Evolutionary conservation across 768 basidiomycete genomes (phyloP).

Genomic region (Boletellus ananiceps): DNA sequence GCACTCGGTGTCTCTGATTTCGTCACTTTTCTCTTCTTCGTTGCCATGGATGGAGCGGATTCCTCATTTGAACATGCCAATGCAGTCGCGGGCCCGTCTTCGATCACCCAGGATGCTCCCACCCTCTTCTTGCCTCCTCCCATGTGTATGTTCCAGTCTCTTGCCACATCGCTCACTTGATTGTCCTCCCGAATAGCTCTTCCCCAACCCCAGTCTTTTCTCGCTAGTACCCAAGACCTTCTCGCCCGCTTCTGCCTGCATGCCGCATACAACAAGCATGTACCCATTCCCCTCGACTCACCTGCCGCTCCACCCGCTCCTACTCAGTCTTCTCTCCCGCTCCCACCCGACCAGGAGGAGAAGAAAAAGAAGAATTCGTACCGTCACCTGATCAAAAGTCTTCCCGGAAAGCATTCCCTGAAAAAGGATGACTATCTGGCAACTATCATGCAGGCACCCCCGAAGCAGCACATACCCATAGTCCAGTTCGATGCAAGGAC

Average conservation of each 20-base stretch:
- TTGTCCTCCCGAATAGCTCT: conserved; percentile 20
- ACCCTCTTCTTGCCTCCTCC: conserved; percentile 29
- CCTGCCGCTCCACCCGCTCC: conserved; percentile 22
- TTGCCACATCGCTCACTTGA: conserved; percentile 8
- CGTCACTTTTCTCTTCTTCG: conserved; percentile 12
- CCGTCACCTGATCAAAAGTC: conserved; percentile 69
- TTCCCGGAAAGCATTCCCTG: conserved; percentile 76
- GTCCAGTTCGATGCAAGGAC: conserved; percentile 59
- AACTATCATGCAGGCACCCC: conserved; percentile 60
- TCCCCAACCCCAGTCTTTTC: conserved; percentile 38
- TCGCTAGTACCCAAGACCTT: conserved; percentile 76
- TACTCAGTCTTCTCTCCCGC: conserved; percentile 35
- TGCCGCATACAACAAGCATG: conserved; percentile 77
- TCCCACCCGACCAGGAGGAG: conserved; percentile 52
- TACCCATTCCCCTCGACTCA: conserved; percentile 44
- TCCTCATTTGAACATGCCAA: conserved; percentile 36
- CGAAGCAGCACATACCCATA: conserved; percentile 66
- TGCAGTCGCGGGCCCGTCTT: conserved; percentile 64
- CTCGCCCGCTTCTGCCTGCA: conserved; percentile 67
- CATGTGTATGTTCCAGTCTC: conserved; percentile 26
- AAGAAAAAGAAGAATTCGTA: conserved; percentile 76
- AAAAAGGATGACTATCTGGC: conserved; percentile 75
- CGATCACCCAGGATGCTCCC: conserved; percentile 20
- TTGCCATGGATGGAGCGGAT: conserved; percentile 30
- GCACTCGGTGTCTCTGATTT: conserved; percentile 25